Base-by-base conservation (phyloP, 2,329 filamentous ascomycete genomes). In the Penicillium sumatraense region DNA sequence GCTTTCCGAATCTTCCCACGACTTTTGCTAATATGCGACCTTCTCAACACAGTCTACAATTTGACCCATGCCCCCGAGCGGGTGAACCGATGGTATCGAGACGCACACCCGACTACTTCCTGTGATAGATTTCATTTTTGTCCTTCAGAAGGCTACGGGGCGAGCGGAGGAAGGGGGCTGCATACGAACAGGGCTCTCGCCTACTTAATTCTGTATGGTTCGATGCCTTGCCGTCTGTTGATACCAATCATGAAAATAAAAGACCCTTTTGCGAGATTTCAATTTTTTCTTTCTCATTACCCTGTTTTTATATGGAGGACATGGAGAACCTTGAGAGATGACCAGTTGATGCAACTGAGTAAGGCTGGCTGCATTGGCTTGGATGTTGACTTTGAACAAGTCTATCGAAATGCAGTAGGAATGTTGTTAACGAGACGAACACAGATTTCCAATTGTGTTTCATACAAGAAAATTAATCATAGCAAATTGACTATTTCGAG, bases 11-110 rank as follows among this genome's bases (percentile, higher is more conserved):
- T 14, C 29, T 14, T 10, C 10, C 4, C 29, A 5, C 10, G 42
- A 18, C 21, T 44, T 38, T n/a, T 35, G 21, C 50, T 49, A 50
- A 56, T 41, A 11, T 14, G n/a, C 44, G 35, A 55, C 58, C 41
- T 9, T 11, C 38, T 7, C 35, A 9, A 42, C 24, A 18, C 69
- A 99, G 95, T 89, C 81, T 99, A 78, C 95, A 99, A 88, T 99
- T 98, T 77, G 95, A 99, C 74, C 95, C 95, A 52, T 98, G 95
- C 83, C 95, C 95, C 54, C 87, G 95, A 77, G 93, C 95, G 65
- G 95, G 95, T 68, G 95, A 99, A 76, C 95, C 95, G 21, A 98
- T 98, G 95, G 95, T 99, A 62, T 98, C 95, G 73, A 89, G 95
- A 83, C 87, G 89, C 70, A 99, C 95, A 62, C 93, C 93, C 53